A percentile compares a stretch with the other conserved stretches of the same genome.
These are phyloP conservation scores for Pisolithus tinctorius DNA, from an alignment of 768 basidiomycete species.

Conservation along the genomic window DNA sequence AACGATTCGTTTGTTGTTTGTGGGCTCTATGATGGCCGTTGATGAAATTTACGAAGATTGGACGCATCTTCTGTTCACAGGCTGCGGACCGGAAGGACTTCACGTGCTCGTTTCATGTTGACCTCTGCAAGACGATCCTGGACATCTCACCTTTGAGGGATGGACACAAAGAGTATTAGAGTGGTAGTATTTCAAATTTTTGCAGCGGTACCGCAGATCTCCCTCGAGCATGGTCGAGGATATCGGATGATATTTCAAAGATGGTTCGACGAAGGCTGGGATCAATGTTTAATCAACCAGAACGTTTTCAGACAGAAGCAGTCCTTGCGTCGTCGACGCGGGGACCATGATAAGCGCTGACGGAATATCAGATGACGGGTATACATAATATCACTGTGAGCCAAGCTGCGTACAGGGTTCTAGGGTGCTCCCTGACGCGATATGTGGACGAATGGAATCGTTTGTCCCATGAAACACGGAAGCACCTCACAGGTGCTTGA, in stretches of 20 bases:
- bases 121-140: not conserved
- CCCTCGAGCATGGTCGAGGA: constrained; percentile 6
- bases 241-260: constrained; percentile 11
- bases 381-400: constrained; percentile 27
- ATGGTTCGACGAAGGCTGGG: not conserved
- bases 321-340: not conserved
- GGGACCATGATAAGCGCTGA: not conserved
- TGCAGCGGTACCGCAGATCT: constrained; percentile 13
- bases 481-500: not conserved
- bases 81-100: too few relatives aligned
- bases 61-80: too few relatives aligned
- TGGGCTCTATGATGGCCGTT: too few relatives aligned
- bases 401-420: constrained; percentile 12
- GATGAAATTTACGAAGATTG: too few relatives aligned
- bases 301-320: not conserved
- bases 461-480: constrained; percentile 1
- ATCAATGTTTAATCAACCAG: constrained; percentile 1
- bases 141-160: constrained; percentile 2
- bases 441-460: constrained; percentile 9
- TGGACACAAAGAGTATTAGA: not conserved
- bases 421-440: constrained; percentile 28
- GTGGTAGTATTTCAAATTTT: constrained; percentile 29
- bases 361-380: constrained; percentile 8
- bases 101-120: too few relatives aligned
- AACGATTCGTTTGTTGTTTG: too few relatives aligned